A percentile compares a stretch with the other conserved stretches of the same genome.
Evolutionary conservation across 129 eudicot species (phyloP).

Genomic region (Pulicaria dysenterica): DNA sequence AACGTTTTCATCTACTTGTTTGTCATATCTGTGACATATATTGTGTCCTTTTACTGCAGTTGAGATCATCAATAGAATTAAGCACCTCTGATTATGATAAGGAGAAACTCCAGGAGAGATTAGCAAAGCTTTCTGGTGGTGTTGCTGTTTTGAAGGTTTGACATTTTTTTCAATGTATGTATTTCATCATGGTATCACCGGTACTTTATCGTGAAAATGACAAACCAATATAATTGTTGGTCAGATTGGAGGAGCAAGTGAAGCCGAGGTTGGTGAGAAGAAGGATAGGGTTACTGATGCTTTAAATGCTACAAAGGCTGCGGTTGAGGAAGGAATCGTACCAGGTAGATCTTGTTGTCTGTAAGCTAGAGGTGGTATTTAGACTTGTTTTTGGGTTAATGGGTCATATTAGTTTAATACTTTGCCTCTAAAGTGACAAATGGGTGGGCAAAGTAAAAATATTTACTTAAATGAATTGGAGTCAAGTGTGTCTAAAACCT

Average conservation of each 20-base stretch:
- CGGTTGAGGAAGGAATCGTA: constrained; percentile 81
- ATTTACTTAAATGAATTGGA: too few species aligned
- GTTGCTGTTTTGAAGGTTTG: constrained; percentile 74
- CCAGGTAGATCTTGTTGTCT: constrained; percentile 46
- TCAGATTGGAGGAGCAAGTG: constrained; percentile 85
- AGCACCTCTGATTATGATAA: constrained; percentile 75
- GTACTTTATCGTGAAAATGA: not conserved
- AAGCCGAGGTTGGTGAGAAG: constrained; percentile 72
- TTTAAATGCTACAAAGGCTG: constrained; percentile 85
- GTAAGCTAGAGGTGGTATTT: too few species aligned
- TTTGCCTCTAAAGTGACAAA: too few species aligned
- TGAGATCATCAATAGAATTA: constrained; percentile 54
- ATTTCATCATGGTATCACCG: not conserved
- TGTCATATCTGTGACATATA: not conserved
- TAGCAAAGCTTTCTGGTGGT: constrained; percentile 80
- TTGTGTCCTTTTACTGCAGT: constrained; percentile 25
- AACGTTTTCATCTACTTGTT: not conserved
- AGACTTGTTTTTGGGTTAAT: too few species aligned
- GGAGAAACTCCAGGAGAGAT: constrained; percentile 66
- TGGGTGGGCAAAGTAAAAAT: too few species aligned
- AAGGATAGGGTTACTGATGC: constrained; percentile 85
- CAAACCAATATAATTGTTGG: not conserved
- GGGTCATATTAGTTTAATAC: too few species aligned
- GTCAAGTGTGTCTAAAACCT: too few species aligned
- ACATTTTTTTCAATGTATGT: not conserved